phyloP scores from a whole-genome alignment of 2,329 filamentous ascomycete species.

The Diaporthe sp. region DNA sequence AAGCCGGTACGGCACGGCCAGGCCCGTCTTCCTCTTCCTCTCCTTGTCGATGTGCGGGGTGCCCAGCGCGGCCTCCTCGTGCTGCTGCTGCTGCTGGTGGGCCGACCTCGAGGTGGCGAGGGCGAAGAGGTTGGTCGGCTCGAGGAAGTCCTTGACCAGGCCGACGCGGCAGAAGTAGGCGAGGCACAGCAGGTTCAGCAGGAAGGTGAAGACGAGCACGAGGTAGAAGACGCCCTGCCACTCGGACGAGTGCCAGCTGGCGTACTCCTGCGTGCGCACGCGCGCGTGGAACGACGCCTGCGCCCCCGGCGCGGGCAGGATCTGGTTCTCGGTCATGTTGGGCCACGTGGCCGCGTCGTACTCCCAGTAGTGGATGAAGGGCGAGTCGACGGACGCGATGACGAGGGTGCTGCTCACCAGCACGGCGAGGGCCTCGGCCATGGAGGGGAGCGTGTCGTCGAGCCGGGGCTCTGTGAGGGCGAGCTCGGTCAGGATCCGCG shows the following conservation, averaged over 20 bases:
- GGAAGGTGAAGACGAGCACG: constrained; percentile 74
- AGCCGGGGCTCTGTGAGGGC: constrained; percentile 58
- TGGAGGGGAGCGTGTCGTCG: constrained; percentile 68
- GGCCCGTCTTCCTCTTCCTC: constrained; percentile 45
- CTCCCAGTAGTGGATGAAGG: constrained; percentile 70
- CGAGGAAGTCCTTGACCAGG: constrained; percentile 82
- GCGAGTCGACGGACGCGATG: constrained; percentile 67
- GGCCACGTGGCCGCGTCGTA: constrained; percentile 50
- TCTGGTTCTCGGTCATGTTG: constrained; percentile 1
- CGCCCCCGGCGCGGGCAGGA: constrained; percentile 56
- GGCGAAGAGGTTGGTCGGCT: constrained; percentile 81
- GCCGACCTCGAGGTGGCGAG: constrained; percentile 73
- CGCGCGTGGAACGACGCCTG: constrained; percentile 74
- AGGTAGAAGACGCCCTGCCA: constrained; percentile 78
- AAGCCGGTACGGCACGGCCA: constrained; percentile 58
- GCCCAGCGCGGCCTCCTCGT: constrained; percentile 48
- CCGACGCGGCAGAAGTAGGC: constrained; percentile 68
- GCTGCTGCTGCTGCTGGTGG: constrained; percentile 51
- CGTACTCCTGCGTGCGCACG: constrained; percentile 76
- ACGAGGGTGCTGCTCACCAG: constrained; percentile 76
- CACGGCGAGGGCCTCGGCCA: constrained; percentile 81
- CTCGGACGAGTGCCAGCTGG: constrained; percentile 69
- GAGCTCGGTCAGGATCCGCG: constrained; percentile 69
- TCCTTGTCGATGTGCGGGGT: constrained; percentile 31
- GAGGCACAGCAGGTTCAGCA: constrained; percentile 75